phyloP scores from a whole-genome alignment of 805 yeast species.

The Candida morakotiae region DNA sequence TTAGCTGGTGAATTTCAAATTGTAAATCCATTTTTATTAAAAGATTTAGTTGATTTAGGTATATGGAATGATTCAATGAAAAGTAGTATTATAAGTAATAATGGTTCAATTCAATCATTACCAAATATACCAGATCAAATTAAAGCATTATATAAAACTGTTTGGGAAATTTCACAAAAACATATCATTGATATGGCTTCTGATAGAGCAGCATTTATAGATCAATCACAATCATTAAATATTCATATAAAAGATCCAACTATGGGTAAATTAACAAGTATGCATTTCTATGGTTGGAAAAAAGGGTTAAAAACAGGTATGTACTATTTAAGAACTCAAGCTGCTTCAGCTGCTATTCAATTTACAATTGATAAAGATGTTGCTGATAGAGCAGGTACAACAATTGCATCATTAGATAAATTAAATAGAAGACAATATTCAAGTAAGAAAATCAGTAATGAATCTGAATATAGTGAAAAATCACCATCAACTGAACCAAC shows the following conservation, averaged over 20 bases:
- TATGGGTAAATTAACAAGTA: conserved; percentile 92
- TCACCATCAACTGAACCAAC: conserved; percentile 38
- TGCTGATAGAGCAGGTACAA: conserved; percentile 33
- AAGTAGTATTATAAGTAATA: conserved; percentile 50
- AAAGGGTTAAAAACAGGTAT: conserved; percentile 98
- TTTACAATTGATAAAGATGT: conserved; percentile 54
- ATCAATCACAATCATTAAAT: conserved; percentile 92
- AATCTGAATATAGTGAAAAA: conserved; percentile 21
- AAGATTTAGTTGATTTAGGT: conserved; percentile 56
- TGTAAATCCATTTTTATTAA: conserved; percentile 55
- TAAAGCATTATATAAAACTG: conserved; percentile 54
- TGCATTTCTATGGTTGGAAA: conserved; percentile 99
- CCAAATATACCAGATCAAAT: conserved; percentile 52
- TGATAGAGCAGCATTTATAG: conserved; percentile 75
- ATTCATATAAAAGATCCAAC: conserved; percentile 87
- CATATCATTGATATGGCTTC: conserved; percentile 61
- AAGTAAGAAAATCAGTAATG: conserved; percentile 11
- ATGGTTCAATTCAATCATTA: conserved; percentile 55
- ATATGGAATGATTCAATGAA: conserved; percentile 57
- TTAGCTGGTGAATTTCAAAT: conserved; percentile 63
- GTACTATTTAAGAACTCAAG: conserved; percentile 96
- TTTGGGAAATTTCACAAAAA: conserved; percentile 60
- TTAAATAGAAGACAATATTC: conserved; percentile 37
- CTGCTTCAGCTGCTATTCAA: conserved; percentile 95
- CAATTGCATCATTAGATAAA: conserved; percentile 34